Evolutionary conservation across 2,329 filamentous ascomycete genomes (phyloP).

Genomic region (Sporothrix pallida): DNA sequence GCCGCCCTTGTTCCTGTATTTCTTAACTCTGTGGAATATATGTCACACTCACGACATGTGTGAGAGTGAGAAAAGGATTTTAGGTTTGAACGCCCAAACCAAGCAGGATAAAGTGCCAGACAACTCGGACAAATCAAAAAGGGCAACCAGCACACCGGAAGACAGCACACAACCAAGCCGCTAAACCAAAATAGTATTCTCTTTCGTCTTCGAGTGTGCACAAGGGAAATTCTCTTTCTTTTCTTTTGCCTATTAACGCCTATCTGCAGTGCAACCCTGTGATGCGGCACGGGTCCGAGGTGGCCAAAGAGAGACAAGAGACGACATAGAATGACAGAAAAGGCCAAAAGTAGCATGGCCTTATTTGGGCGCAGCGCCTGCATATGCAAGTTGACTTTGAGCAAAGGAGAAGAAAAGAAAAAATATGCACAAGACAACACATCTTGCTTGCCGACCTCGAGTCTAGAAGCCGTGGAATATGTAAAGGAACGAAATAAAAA

Average conservation of each 20-base stretch:
- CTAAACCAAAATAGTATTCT: neutral
- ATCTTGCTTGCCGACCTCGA: neutral
- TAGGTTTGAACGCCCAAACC: neutral
- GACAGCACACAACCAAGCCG: neutral
- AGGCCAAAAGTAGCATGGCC: no score
- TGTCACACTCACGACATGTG: neutral
- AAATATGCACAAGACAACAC: neutral
- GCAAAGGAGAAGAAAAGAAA: neutral
- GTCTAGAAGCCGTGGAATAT: slow-evolving; percentile 8
- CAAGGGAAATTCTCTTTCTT: neutral
- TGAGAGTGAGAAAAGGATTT: neutral
- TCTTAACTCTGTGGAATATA: slow-evolving; percentile 7
- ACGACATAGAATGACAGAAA: no score
- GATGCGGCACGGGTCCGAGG: neutral
- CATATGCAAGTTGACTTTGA: neutral
- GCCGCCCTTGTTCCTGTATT: neutral
- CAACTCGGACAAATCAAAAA: neutral
- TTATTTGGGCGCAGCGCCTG: neutral
- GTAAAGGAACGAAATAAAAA: neutral
- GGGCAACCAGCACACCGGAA: neutral
- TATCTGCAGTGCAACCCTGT: slow-evolving; percentile 13
- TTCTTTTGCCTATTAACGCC: neutral
- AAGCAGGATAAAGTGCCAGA: neutral
- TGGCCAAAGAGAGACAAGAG: no score
- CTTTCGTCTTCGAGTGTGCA: neutral